Conservation (phyloP, 768 basidiomycete species). For the Mrakia gelida region DNA sequence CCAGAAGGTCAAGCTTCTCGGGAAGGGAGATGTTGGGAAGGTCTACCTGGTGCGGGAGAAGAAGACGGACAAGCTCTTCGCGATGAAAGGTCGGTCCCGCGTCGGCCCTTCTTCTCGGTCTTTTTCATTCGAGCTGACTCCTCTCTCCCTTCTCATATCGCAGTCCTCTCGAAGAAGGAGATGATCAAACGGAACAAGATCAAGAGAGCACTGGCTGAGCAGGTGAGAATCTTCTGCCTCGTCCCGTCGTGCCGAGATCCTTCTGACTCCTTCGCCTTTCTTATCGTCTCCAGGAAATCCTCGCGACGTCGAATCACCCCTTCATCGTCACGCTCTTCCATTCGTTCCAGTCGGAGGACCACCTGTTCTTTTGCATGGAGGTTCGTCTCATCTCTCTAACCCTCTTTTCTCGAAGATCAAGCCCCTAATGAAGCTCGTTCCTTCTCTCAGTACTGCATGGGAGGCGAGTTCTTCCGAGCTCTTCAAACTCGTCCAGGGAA, state of each 20-base stretch:
- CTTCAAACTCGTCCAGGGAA: slow-evolving; percentile 94
- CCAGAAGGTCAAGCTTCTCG: slow-evolving; percentile 94
- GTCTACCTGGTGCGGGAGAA: slow-evolving; percentile 98
- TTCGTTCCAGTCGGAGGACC: slow-evolving; percentile 96
- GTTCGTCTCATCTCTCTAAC: slow-evolving; percentile 26
- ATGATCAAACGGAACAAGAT: slow-evolving; percentile 99
- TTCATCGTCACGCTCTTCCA: slow-evolving; percentile 99
- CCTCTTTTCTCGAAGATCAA: slow-evolving; percentile 39
- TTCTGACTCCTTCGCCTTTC: not conserved
- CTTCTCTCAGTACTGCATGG: slow-evolving; percentile 72
- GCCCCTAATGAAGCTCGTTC: slow-evolving; percentile 52
- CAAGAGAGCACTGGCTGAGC: slow-evolving; percentile 95
- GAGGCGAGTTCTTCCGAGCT: slow-evolving; percentile 98
- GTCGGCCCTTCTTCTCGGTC: not conserved
- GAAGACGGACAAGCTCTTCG: slow-evolving; percentile 91
- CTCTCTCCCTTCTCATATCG: slow-evolving; percentile 33
- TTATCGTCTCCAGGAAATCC: slow-evolving; percentile 60
- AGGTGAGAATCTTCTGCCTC: slow-evolving; percentile 45
- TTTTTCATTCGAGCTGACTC: not conserved
- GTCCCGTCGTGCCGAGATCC: not conserved
- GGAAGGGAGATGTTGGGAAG: slow-evolving; percentile 96
- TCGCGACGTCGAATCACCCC: slow-evolving; percentile 96
- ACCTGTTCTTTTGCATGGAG: slow-evolving; percentile 81
- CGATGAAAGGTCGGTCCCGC: slow-evolving; percentile 85
- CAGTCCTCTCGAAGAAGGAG: slow-evolving; percentile 96